A percentile compares a stretch with the other conserved stretches of the same genome.
Conservation (phyloP, 2,329 filamentous ascomycete genomes). For the Neopestalotiopsis clavispora region DNA sequence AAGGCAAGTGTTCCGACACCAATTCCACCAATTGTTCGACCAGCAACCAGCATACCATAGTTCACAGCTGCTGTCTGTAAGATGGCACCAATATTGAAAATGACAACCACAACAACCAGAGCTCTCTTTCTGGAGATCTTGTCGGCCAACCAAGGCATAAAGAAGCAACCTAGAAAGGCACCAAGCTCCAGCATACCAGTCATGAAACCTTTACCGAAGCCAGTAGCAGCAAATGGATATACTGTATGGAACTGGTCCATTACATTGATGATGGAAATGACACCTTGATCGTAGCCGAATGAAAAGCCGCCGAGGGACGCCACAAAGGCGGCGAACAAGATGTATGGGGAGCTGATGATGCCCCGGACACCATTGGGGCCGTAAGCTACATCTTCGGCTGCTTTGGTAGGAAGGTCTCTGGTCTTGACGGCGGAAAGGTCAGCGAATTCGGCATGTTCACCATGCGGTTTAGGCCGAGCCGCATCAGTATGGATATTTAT, state of each 20-base stretch:
- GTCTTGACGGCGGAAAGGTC: slow-evolving; percentile 4
- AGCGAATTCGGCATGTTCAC: not conserved
- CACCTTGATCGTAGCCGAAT: slow-evolving; percentile 44
- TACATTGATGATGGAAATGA: slow-evolving; percentile 47
- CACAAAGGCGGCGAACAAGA: slow-evolving; percentile 46
- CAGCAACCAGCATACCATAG: slow-evolving; percentile 33
- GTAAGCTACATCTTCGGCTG: not conserved
- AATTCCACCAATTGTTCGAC: slow-evolving; percentile 34
- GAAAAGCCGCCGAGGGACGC: slow-evolving; percentile 52
- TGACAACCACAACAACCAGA: slow-evolving; percentile 40
- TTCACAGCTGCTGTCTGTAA: slow-evolving; percentile 37
- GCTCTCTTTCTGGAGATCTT: slow-evolving; percentile 48
- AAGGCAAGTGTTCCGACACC: slow-evolving; percentile 34
- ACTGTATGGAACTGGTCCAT: slow-evolving; percentile 48
- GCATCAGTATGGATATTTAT: not conserved
- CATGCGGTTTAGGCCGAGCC: not conserved
- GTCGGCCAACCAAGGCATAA: slow-evolving; percentile 43
- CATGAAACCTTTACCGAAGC: slow-evolving; percentile 44
- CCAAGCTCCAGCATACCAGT: slow-evolving; percentile 48
- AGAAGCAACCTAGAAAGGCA: slow-evolving; percentile 40
- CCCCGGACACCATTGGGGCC: not conserved
- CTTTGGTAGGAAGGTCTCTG: not conserved
- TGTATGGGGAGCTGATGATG: slow-evolving; percentile 32
- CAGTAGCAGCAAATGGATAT: slow-evolving; percentile 40
- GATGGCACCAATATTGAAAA: slow-evolving; percentile 48